These are phyloP conservation scores for Asterophora lycoperdoides DNA, from an alignment of 768 basidiomycete species.

Conservation along the genomic window DNA sequence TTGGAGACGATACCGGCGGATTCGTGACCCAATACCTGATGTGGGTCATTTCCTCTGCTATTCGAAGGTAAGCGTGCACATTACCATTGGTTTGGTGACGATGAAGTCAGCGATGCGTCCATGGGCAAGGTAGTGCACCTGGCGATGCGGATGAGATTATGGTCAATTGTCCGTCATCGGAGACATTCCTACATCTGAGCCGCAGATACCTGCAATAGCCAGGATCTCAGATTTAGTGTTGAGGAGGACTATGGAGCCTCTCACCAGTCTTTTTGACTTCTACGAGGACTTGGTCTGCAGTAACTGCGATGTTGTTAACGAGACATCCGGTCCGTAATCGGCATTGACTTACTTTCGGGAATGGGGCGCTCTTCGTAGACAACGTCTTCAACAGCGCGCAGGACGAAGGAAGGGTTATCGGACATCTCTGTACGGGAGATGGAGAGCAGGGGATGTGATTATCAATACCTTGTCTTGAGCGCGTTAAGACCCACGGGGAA, in stretches of 20 bases:
- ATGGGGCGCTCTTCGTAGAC: conserved; percentile 72
- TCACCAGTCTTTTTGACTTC: conserved; percentile 88
- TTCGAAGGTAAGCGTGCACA: not conserved
- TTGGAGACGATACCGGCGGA: conserved; percentile 75
- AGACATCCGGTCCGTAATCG: not conserved
- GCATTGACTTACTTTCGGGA: conserved; percentile 51
- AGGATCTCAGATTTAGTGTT: conserved; percentile 3
- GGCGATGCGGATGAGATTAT: conserved; percentile 12
- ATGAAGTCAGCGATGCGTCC: conserved; percentile 79
- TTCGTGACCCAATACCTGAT: conserved; percentile 94
- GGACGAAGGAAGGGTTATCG: conserved; percentile 77
- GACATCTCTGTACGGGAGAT: conserved; percentile 41
- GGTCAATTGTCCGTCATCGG: conserved; percentile 4
- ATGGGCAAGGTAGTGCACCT: conserved; percentile 79
- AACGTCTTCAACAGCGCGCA: conserved; percentile 64
- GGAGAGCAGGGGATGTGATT: not conserved
- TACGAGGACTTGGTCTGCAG: conserved; percentile 76
- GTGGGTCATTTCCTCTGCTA: conserved; percentile 37
- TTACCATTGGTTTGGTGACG: conserved; percentile 76
- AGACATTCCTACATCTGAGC: conserved; percentile 63
- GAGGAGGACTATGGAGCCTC: conserved; percentile 15
- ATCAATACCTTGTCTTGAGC: no score
- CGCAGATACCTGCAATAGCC: conserved; percentile 68
- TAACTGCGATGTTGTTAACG: conserved; percentile 38
- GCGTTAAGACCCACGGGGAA: not conserved